phyloP scores from a whole-genome alignment of 2,329 filamentous ascomycete genomes.

The Neofusicoccum kwambonambiense region DNA sequence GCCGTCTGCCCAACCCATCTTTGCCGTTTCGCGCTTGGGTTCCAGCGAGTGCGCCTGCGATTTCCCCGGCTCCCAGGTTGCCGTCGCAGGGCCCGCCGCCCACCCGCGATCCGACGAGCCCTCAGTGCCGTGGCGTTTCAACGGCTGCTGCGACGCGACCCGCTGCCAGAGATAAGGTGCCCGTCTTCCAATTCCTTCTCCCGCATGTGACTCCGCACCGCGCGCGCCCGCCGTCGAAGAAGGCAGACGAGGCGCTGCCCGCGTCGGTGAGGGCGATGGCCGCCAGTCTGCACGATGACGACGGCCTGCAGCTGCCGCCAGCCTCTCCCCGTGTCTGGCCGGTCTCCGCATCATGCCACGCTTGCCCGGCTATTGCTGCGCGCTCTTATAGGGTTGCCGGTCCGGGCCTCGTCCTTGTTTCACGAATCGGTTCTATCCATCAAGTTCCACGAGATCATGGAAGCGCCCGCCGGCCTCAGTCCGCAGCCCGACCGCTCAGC shows the following conservation, averaged over 20 bases:
- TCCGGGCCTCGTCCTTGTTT: constrained; percentile 12
- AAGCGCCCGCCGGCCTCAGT: constrained; percentile 1
- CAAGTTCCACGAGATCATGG: constrained; percentile 5
- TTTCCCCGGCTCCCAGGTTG: background rate
- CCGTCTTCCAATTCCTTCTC: background rate
- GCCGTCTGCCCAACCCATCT: constrained; percentile 4
- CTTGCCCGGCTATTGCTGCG: background rate
- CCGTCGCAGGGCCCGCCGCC: constrained; percentile 3
- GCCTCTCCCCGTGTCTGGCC: background rate
- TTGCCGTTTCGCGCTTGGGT: constrained; percentile 1
- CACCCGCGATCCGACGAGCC: background rate
- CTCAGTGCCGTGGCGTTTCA: background rate
- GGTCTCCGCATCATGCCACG: constrained; percentile 11
- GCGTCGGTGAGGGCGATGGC: constrained; percentile 1
- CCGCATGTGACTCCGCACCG: constrained; percentile 3
- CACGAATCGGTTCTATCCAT: constrained; percentile 6
- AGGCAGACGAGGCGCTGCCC: background rate
- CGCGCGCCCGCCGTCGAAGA: background rate
- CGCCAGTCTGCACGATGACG: constrained; percentile 7
- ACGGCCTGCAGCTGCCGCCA: background rate
- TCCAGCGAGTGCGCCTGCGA: background rate
- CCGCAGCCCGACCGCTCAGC: background rate
- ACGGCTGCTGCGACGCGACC: background rate
- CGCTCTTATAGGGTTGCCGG: constrained; percentile 10
- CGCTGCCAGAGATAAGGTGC: background rate